Base-by-base conservation (phyloP, 2,329 filamentous ascomycete species). In the Penicillium sp. region DNA sequence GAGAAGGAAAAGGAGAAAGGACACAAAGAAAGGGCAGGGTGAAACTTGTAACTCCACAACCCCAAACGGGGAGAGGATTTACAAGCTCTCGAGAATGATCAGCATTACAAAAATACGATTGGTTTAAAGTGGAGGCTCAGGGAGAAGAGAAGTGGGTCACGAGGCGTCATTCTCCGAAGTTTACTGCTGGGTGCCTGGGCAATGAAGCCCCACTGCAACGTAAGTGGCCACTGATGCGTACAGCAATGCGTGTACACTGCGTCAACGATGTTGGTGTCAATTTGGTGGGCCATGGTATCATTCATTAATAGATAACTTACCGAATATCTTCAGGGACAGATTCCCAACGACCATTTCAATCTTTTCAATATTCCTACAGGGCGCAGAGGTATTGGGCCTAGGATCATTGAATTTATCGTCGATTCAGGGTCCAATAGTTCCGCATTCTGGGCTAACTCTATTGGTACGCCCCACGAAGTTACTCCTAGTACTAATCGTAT, bases 101-200 rank as follows among this genome's bases (percentile, higher is more conserved):
- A 16, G 33, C 52, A 10, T 19, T 21, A 29, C 22, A 13, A 22
- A 21, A 31, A 31, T 16, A 16, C 44, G 31, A 53, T 53, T 53
- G 52, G 52, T 33, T 14, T 43, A 33, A 13, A 26, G 41, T 22
- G 46, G 52, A 53, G 52, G 44, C 52, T 53, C 52, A 53, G 41
- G 22, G 14, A 46, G 52, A 24, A 21, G 26, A 49, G 26, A 14
- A 48, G 52, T 53, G 52, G 52, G 33, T 35, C 44, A 1, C 11
- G 43, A 29, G 35, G 44, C 52, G 52, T 53, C 52, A 53, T 48
- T 39, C 22, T 43, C 16, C 26, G 19, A 21, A 27, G 37, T 39
- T 29, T 24, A 41, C 21, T 50, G 14, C 22, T 16, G 21, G 48
- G 48, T 50, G 48, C 33, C 48, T 50, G 48, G 47, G 31, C 47